Base-by-base conservation (phyloP, 2,329 filamentous ascomycete genomes). In the Xylariaceae sp. region DNA sequence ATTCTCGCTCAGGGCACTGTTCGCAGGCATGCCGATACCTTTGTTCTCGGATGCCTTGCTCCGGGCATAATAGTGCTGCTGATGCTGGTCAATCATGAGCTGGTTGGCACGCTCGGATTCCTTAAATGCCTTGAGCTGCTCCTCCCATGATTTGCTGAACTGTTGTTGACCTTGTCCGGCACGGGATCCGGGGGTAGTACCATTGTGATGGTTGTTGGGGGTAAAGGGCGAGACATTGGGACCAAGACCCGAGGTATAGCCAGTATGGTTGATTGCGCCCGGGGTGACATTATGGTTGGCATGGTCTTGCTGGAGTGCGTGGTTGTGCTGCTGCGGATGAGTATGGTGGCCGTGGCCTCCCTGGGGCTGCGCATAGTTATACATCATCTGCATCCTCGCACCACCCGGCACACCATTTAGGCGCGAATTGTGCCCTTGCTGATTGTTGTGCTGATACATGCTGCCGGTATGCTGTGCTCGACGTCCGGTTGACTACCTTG, bases 81-180 rank as follows among this genome's bases (percentile, higher is more conserved):
- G 78, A 58, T 81, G 78, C 57, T 82, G 78, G 42, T 85, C 81
- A 6, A 74, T 79, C 82, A 84, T 94, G 77, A 77, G 89, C 74
- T 66, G 80, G 78, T 78, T 86, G 70, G 75, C 83, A 73, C 75
- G 83, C 74, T 80, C 89, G 62, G 89, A 83, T 55, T 90, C 87
- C 58, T 91, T 88, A 55, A 85, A 86, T 62, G 91, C 61, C 54
- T 87, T 84, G 57, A 96, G 71, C 71, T 99, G 94, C 65, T 94
- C 86, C 56, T 86, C 84, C 91, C 91, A 97, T 68, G 95, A 87
- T 59, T 85, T 82, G 55, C 72, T 47, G 19, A 49, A 83, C 40
- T 76, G 68, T 48, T 73, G 76, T 48, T 78, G 78, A 22, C 70
- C 68, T 55, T 81, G 80, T 3, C 71, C 73, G 31, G 69, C 72